Conservation (phyloP, 352 stramenopile species). For the Globisporangium okanoganense region DNA sequence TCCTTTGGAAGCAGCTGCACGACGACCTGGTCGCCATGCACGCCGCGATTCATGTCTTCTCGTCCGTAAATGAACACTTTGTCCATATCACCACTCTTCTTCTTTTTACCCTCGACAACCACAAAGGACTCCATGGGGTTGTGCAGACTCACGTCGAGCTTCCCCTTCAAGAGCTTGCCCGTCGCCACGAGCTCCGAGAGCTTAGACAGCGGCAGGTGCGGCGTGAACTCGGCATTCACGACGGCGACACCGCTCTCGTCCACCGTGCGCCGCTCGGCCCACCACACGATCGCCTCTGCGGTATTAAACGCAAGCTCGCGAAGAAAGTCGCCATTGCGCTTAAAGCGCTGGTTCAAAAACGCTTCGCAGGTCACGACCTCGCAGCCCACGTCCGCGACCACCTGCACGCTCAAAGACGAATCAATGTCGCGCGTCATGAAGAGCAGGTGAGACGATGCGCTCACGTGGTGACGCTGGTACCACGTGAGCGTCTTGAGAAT, state of each 20-base stretch:
- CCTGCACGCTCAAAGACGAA: conserved; percentile 29
- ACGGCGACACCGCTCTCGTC: conserved; percentile 20
- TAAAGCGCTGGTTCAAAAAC: conserved; percentile 43
- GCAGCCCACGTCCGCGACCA: conserved; percentile 31
- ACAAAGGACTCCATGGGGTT: conserved; percentile 79
- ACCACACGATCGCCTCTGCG: conserved; percentile 47
- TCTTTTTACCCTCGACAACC: conserved; percentile 31
- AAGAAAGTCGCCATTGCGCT: conserved; percentile 35
- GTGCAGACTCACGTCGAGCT: conserved; percentile 65
- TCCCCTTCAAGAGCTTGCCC: conserved; percentile 34
- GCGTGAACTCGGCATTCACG: conserved; percentile 44
- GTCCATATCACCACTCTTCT: conserved; percentile 21
- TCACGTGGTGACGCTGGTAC: conserved; percentile 50
- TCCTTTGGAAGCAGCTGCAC: conserved; percentile 88
- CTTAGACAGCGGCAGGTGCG: conserved; percentile 36
- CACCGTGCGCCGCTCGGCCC: conserved; percentile 25
- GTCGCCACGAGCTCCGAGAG: conserved; percentile 31
- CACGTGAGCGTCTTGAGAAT: conserved; percentile 62
- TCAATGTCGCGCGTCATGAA: conserved; percentile 59
- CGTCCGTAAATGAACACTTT: conserved; percentile 73
- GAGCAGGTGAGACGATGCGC: conserved; percentile 31
- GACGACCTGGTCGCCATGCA: conserved; percentile 97
- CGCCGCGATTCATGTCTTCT: conserved; percentile 93
- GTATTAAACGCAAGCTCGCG: conserved; percentile 60
- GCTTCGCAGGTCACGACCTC: conserved; percentile 55